Base-by-base conservation (phyloP, 176 grass and related monocot species). In the Alopecurus myosuroides region DNA sequence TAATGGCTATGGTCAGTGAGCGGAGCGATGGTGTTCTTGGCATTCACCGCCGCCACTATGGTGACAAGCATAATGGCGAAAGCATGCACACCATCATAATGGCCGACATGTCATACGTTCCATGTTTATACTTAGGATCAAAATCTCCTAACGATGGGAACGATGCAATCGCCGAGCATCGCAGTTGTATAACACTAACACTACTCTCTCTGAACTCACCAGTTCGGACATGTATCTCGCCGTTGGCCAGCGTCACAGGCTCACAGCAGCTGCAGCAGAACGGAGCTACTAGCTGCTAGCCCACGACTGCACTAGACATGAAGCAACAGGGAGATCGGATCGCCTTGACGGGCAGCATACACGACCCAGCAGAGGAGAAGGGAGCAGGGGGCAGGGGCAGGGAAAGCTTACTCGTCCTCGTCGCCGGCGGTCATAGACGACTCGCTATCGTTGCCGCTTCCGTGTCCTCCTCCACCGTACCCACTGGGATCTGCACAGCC, bases 401-500 rank as follows among this genome's bases (percentile, higher is more conserved):
- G 37, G 39, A 77, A 53, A 25, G 55, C 85, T 81, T 80, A 93
- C 87, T 82, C 81, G 29, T 86, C 81, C 71, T 85, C 80, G 52
- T 64, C 60, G 65, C 74, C 71, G 83, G 77, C 77, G 77, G 40
- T 84, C 37, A 29, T 17, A 40, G 88, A 78, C 55, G 85, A 93
- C 44, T 82, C 81, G 33, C 80, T 63, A 55, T 22, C 64, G 77
- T 29, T 13, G 79, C 48, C 84, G 51, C 48, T 76, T 14, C 82
- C 82, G 48, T 22, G 39, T 52, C 76, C 82, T n/a, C n/a, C n/a
- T 11, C 63, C 86, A 1, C 55, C 55, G 18, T n/a, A 6, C 45
- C 56, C 56, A 22, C 44, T 30, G n/a, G 80, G 81, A 90, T 87
- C 89, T 90, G 89, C 76, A 40, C 48, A 87, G 68, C 80, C 80